Percentiles rank a stretch among this genome's conserved stretches.
These are phyloP conservation scores for Aspergillus sclerotiicarbonarius DNA, from an alignment of 495 filamentous ascomycete species.

Conservation along the genomic window DNA sequence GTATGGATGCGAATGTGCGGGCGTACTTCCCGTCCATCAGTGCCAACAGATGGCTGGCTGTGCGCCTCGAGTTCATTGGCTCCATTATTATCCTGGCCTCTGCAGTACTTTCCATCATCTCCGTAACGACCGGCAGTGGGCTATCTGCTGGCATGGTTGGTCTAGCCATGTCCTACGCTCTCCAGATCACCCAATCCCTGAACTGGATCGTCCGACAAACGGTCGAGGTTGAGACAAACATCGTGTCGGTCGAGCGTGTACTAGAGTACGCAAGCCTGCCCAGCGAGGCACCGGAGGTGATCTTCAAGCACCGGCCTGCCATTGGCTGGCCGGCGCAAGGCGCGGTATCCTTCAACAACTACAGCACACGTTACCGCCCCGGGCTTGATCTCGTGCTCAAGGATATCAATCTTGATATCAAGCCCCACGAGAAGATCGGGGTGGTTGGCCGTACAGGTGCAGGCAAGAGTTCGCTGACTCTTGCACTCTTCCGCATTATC, in stretches of 20 bases:
- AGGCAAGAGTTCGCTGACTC: constrained; percentile 91
- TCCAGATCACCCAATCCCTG: constrained; percentile 96
- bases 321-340: constrained; percentile 91
- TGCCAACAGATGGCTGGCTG: constrained; percentile 94
- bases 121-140: constrained; percentile 67
- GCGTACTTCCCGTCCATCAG: constrained; percentile 97
- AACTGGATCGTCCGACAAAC: constrained; percentile 99
- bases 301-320: constrained; percentile 80
- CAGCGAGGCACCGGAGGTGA: constrained; percentile 92
- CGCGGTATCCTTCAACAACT: constrained; percentile 86
- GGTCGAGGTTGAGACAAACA: constrained; percentile 99
- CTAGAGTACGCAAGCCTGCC: constrained; percentile 93
- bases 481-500: constrained; percentile 94
- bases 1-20: constrained; percentile 90
- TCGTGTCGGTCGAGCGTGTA: constrained; percentile 96
- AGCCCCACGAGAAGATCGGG: constrained; percentile 95
- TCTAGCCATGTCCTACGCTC: constrained; percentile 92
- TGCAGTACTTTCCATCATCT: constrained; percentile 77
- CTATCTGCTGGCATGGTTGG: constrained; percentile 81
- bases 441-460: constrained; percentile 96
- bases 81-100: constrained; percentile 89
- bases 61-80: constrained; percentile 94
- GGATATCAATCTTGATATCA: constrained; percentile 86
- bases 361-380: constrained; percentile 87
- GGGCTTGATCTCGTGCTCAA: constrained; percentile 90